These are phyloP conservation scores for Podaxis sp. DNA, from an alignment of 768 basidiomycete genomes.

Conservation along the genomic window DNA sequence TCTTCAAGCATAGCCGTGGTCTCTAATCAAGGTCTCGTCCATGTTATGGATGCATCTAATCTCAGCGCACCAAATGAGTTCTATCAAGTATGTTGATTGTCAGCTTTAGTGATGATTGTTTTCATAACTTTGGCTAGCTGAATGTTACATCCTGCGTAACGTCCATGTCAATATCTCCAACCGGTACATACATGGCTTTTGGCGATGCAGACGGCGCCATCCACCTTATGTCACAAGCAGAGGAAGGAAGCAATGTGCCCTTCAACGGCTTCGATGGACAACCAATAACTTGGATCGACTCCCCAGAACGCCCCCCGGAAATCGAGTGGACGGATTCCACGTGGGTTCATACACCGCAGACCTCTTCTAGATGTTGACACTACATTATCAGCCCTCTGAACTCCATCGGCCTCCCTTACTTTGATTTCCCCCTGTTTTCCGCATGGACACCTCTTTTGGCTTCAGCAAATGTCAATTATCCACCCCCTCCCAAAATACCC, in stretches of 20 bases:
- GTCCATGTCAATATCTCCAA: conserved; percentile 78
- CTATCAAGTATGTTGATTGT: conserved; percentile 61
- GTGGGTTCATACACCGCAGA: conserved; percentile 40
- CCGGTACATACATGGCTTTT: conserved; percentile 89
- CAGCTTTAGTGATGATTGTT: neutral
- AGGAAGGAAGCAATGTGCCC: conserved; percentile 60
- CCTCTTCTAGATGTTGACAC: neutral
- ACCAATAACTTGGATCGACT: conserved; percentile 82
- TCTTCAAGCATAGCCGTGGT: conserved; percentile 72
- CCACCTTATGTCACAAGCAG: conserved; percentile 76
- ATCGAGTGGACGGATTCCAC: conserved; percentile 84
- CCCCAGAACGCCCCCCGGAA: conserved; percentile 62
- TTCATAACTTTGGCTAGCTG: conserved; percentile 41
- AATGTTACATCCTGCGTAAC: conserved; percentile 76
- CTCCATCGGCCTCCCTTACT: conserved; percentile 85
- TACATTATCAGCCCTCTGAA: conserved; percentile 70
- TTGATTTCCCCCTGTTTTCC: conserved; percentile 74
- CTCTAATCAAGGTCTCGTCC: conserved; percentile 81
- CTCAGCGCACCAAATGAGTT: conserved; percentile 69
- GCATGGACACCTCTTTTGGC: conserved; percentile 53
- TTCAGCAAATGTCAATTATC: conserved; percentile 46
- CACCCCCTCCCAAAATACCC: conserved; percentile 78
- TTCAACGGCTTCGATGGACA: conserved; percentile 92
- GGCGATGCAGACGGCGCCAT: conserved; percentile 85
- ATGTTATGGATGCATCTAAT: conserved; percentile 80